Base-by-base conservation (phyloP, 345 rosid species). In the Salix viminalis region DNA sequence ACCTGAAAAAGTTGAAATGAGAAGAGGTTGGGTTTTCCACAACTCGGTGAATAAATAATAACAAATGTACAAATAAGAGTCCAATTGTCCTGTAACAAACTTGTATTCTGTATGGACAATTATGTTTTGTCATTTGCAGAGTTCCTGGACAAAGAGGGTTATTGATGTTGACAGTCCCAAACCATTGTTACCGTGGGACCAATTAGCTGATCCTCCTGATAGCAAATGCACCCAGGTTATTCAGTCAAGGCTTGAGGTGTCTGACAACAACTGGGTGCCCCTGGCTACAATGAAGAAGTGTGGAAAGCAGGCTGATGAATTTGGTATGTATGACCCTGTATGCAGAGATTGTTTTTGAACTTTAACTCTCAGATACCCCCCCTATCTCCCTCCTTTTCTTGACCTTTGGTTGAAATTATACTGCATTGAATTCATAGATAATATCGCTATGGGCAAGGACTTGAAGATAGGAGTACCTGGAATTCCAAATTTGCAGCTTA, bases 61-160 rank as follows among this genome's bases (percentile, higher is more conserved):
- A 5, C 37, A 34, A 34, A 34, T 34, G 6, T 34, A 34, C 37
- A 34, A 34, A 34, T 34, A 34, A 34, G 37, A 34, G 37, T 34
- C 37, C 37, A 34, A 34, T 34, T 34, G 21, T n/a, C 39, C 52
- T 41, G 6, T 48, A 65, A 23, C 30, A 5, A 69, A 6, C 71
- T 28, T 24, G 15, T 67, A 58, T 32, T 19, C 75, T 58, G 28
- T 16, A 62, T 23, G 78, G 48, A 65, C 15, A 18, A 42, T 75
- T 48, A 42, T 46, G 37, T 70, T 78, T 65, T 80, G 26, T 60
- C 19, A n/a, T 72, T 74, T 77, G 72, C 79, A 88, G 86, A 86
- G 86, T 82, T 88, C 86, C 46, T 85, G 88, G 86, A 88, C 87
- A 11, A 81, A 79, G 70, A 81, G 76, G 75, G 81, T 76, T 6